phyloP scores from a whole-genome alignment of 495 filamentous ascomycete genomes.

The Cercophora newfieldiana region DNA sequence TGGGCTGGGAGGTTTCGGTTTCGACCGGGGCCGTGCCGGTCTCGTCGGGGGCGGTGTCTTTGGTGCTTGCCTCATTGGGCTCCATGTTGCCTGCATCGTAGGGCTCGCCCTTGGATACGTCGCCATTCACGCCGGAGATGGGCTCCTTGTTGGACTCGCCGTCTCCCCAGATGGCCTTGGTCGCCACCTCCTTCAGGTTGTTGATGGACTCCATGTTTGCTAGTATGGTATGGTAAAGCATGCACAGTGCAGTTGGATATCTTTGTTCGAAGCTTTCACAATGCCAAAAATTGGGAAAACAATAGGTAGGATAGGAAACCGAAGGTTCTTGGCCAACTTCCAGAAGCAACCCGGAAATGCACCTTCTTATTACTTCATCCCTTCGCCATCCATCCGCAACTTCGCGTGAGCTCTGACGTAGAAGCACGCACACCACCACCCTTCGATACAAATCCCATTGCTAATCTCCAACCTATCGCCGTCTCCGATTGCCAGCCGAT shows the following conservation, averaged over 20 bases:
- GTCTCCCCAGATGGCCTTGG: slow-evolving; percentile 54
- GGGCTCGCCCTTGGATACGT: slow-evolving; percentile 57
- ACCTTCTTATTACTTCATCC: too few species aligned
- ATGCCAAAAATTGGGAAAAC: too few species aligned
- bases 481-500: not conserved
- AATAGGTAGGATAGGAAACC: too few species aligned
- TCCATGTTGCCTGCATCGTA: slow-evolving; percentile 58
- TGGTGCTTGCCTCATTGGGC: not conserved
- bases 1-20: not conserved
- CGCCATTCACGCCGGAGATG: slow-evolving; percentile 51
- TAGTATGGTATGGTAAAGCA: slow-evolving; percentile 60
- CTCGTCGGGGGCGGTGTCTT: slow-evolving; percentile 13
- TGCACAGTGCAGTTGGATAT: not conserved
- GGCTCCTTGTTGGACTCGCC: slow-evolving; percentile 47
- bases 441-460: not conserved
- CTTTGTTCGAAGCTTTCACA: too few species aligned
- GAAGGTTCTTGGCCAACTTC: too few species aligned
- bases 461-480: not conserved
- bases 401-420: too few species aligned
- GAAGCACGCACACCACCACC: too few species aligned
- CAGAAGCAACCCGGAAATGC: too few species aligned
- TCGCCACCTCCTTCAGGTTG: slow-evolving; percentile 46
- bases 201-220: slow-evolving; percentile 57
- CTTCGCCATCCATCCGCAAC: too few species aligned
- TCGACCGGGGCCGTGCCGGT: not conserved